Evolutionary conservation across 768 basidiomycete species (phyloP).

Genomic region (Suillus ampliporus): DNA sequence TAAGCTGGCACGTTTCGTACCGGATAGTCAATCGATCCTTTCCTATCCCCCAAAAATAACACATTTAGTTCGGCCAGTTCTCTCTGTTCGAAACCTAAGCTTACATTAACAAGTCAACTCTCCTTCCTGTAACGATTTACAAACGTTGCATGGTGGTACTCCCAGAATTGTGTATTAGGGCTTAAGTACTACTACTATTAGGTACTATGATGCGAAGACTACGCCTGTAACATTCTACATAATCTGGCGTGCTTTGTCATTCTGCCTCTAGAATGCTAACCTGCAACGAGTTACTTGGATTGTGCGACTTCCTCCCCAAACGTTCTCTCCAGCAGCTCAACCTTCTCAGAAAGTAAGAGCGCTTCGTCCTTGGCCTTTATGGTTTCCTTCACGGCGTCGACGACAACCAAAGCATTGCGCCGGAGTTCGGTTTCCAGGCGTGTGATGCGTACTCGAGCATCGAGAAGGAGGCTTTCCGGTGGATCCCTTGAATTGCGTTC

Average conservation of each 20-base stretch:
- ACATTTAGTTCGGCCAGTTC: no score
- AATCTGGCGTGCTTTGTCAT: slow-evolving; percentile 24
- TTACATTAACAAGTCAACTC: no score
- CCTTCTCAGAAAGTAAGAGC: slow-evolving; percentile 28
- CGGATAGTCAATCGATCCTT: no score
- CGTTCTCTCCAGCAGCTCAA: slow-evolving; percentile 27
- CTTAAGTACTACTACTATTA: neutral
- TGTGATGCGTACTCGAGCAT: slow-evolving; percentile 19
- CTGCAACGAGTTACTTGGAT: slow-evolving; percentile 12
- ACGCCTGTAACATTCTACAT: slow-evolving; percentile 9
- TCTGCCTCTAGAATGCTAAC: slow-evolving; percentile 24
- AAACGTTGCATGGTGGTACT: no score
- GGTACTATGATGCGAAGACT: neutral
- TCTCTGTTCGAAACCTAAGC: no score
- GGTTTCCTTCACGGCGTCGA: slow-evolving; percentile 23
- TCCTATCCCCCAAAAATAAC: no score
- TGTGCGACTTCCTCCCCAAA: slow-evolving; percentile 13
- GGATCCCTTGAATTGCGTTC: neutral
- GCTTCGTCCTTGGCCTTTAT: slow-evolving; percentile 22
- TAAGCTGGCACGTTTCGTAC: no score
- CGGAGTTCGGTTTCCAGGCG: slow-evolving; percentile 14
- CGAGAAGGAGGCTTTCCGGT: slow-evolving; percentile 11
- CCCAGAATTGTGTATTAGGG: neutral
- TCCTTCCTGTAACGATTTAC: no score
- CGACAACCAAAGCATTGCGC: slow-evolving; percentile 17